Evolutionary conservation across 148 eudicot genomes (phyloP).

Genomic region (Chenopodium album): DNA sequence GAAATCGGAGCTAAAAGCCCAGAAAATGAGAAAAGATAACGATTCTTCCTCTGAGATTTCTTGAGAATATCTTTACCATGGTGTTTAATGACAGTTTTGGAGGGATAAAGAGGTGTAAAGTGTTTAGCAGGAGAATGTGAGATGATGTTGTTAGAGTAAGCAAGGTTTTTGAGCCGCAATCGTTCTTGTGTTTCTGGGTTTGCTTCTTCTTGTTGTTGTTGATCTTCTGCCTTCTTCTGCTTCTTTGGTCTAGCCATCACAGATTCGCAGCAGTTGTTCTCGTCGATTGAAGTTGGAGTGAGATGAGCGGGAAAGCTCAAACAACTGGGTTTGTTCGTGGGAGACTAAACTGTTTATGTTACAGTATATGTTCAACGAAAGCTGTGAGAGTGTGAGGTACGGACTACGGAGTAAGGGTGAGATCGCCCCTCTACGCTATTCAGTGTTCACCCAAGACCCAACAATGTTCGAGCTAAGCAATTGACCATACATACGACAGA

Average conservation of each 20-base stretch:
- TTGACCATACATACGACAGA: too few species aligned
- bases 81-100: conserved; percentile 62
- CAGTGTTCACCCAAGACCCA: too few species aligned
- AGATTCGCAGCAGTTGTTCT: too few species aligned
- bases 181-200: conserved; percentile 69
- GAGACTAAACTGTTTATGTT: too few species aligned
- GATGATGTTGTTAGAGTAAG: conserved; percentile 41
- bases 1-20: conserved; percentile 71
- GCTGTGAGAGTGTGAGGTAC: too few species aligned
- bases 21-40: conserved; percentile 73
- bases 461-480: too few species aligned
- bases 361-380: too few species aligned
- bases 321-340: too few species aligned
- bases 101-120: conserved; percentile 43
- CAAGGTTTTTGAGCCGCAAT: conserved; percentile 49
- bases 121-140: conserved; percentile 45
- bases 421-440: too few species aligned
- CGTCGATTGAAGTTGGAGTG: too few species aligned
- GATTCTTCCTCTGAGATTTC: conserved; percentile 77
- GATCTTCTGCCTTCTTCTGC: conserved; percentile 20
- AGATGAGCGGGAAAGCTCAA: too few species aligned
- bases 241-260: conserved; percentile 31
- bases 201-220: conserved; percentile 24
- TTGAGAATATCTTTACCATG: conserved; percentile 74
- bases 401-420: too few species aligned